Evolutionary conservation across 1,284 basidiomycete genomes (phyloP).

Genomic region (Inonotus hispidus): DNA sequence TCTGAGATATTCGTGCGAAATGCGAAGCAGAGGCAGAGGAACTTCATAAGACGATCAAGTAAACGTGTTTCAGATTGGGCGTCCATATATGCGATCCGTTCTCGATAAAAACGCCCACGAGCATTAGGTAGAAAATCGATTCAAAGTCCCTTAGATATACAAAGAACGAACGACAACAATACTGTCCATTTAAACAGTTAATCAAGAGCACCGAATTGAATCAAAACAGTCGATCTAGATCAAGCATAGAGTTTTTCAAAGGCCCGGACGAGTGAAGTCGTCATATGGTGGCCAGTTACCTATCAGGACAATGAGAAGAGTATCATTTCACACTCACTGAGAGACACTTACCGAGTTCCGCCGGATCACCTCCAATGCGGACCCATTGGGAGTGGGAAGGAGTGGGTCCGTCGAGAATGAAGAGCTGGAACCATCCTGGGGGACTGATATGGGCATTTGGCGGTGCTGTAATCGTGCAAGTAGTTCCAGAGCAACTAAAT

Average conservation of each 20-base stretch:
- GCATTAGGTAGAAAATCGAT: too few species aligned
- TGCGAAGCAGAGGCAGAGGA: too few species aligned
- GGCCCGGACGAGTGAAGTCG: constrained; percentile 59
- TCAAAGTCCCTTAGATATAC: too few species aligned
- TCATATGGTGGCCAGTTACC: constrained; percentile 61
- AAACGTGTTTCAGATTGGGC: too few species aligned
- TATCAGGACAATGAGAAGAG: background rate
- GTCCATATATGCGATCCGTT: too few species aligned
- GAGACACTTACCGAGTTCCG: constrained; percentile 33
- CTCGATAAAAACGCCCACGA: too few species aligned
- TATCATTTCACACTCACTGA: background rate
- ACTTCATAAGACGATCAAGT: too few species aligned
- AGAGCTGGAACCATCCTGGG: constrained; percentile 72
- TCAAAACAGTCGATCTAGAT: too few species aligned
- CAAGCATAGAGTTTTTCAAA: constrained; percentile 25
- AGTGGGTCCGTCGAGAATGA: constrained; percentile 68
- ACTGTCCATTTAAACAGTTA: background rate
- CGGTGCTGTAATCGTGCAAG: constrained; percentile 63
- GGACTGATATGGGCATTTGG: constrained; percentile 63
- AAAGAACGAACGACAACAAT: background rate
- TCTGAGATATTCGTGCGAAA: too few species aligned
- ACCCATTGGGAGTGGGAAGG: constrained; percentile 68
- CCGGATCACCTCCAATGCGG: constrained; percentile 70
- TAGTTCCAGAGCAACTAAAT: constrained; percentile 55
- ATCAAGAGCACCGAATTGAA: background rate